Base-by-base conservation (phyloP, 371 early-diverging fungal genomes). In the Apophysomyces elegans region DNA sequence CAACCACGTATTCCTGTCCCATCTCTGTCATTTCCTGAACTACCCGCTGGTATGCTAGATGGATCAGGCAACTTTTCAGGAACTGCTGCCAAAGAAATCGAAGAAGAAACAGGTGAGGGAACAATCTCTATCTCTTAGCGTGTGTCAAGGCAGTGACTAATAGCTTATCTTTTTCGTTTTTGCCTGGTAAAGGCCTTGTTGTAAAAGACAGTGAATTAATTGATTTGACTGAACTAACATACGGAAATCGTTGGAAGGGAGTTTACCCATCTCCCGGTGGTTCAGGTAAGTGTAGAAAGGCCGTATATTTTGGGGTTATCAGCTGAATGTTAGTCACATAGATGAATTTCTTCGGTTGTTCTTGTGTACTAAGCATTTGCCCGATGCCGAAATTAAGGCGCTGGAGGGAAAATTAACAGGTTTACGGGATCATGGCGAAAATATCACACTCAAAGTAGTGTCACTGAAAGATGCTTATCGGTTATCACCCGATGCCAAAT, bases 21-120 rank as follows among this genome's bases (percentile, higher is more conserved):
- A 0, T 76, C 83, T 18, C 68, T 89, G 32, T 58, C 65, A 7
- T 84, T 91, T 65, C 77, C 84, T 41, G 95, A 94, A 72, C 73
- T 95, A 32, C 95, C 95, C 2, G 95, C 95, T 1, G 95, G 95
- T 4, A 94, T 95, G 95, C 67, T 94, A 41, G 94, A 93, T 71
- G 94, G 84, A 18, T 86, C 86, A 21, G 88, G 90, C 9, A 84
- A 87, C 69, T 93, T 95, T 84, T 70, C 83, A 1, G 89, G 90
- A 1, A 75, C 79, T 9, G 90, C 90, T 21, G 89, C 91, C n/a
- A 80, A 78, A 18, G 88, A 91, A 63, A 80, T 89, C 5, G 70
- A 86, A 41, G 91, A 91, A 62, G 88, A 88, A 58, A 86, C 87
- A n/a, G 87, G 87, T 70, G 32, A 26, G 32, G 32, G 32, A 3